Percentiles rank a stretch among this genome's conserved stretches.
phyloP scores from a whole-genome alignment of 2,329 filamentous ascomycete species.

The Colletotrichum plurivorum region DNA sequence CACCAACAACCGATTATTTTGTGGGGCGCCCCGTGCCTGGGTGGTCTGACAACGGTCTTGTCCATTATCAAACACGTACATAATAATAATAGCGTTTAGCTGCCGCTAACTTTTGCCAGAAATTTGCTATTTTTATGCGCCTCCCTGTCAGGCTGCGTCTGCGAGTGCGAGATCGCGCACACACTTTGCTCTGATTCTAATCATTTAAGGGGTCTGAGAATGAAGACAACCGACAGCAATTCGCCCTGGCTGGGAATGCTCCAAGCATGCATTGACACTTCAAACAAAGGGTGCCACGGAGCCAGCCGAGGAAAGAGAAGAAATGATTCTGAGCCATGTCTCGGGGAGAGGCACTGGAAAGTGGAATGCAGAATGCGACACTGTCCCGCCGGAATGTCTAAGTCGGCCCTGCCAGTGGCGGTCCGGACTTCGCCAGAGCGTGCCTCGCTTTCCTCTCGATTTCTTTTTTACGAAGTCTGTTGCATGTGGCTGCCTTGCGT shows the following conservation, averaged over 20 bases:
- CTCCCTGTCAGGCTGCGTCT: constrained; percentile 6
- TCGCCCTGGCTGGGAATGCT: constrained; percentile 17
- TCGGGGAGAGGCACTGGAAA: constrained; percentile 9
- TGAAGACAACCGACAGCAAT: background rate
- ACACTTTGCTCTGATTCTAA: background rate
- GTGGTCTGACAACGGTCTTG: constrained; percentile 35
- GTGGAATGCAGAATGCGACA: constrained; percentile 25
- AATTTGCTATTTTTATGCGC: constrained; percentile 32
- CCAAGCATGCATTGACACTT: constrained; percentile 10
- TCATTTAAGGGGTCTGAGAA: background rate
- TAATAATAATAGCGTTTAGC: constrained; percentile 11
- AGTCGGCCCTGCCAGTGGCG: constrained; percentile 5
- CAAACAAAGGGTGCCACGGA: constrained; percentile 12
- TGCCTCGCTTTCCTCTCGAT: background rate
- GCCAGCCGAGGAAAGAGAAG: constrained; percentile 4
- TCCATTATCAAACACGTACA: constrained; percentile 23
- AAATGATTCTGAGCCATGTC: constrained; percentile 25
- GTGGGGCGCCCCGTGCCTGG: constrained; percentile 25
- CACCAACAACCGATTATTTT: constrained; percentile 10
- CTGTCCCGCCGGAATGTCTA: constrained; percentile 25
- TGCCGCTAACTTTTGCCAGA: constrained; percentile 7
- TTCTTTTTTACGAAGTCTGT: background rate
- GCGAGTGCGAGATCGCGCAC: background rate
- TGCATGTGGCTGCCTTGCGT: too few relatives aligned
- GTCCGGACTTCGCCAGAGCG: constrained; percentile 24